Evolutionary conservation across 106 monocot species (phyloP), one percentile per base, ranked within the genome.

Genomic region (Dendrobium nobile): DNA sequence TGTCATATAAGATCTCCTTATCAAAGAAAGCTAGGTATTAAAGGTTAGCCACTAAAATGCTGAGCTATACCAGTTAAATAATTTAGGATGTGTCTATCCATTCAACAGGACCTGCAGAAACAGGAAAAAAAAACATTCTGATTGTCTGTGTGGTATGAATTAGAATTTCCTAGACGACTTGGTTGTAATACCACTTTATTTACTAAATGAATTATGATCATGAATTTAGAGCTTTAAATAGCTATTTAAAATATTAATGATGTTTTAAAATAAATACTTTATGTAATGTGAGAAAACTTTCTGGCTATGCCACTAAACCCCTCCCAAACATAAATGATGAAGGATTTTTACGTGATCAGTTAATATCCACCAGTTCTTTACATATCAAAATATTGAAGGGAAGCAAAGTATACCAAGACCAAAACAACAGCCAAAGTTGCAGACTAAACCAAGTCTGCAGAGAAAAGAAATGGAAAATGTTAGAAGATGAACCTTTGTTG

Each of bases 401-500:
- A 58, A 20, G 19, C 9, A 4, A 58, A 58, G 58, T 58, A 17
- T 58, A 18, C 4, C 16, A 58, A 58, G 58, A 58, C 4, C 16
- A 20, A 16, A 58, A 58, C 58, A 58, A 13, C 20, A 20, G 20
- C 58, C 9, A 58, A 58, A 58, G 58, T 16, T 18, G 4, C 58
- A 58, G 58, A 58, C 58, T 0, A 18, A 19, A 20, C 20, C 0
- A 58, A 18, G 0, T 55, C 58, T 58, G 20, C 58, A 58, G 19
- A 58, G 20, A 18, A 16, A 58, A 58, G 16, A 58, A 18, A 58
- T 17, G 58, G 16, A 58, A 4, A 58, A 18, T 58, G 19, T 20
- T 11, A 58, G 27, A 26, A 27, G 7, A 67, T 67, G 19, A 80
- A 80, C 80, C 80, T 80, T 80, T 80, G 43, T 67, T 18, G 70